phyloP scores from a whole-genome alignment of 345 rosid genomes.

The Clarkia xantiana region DNA sequence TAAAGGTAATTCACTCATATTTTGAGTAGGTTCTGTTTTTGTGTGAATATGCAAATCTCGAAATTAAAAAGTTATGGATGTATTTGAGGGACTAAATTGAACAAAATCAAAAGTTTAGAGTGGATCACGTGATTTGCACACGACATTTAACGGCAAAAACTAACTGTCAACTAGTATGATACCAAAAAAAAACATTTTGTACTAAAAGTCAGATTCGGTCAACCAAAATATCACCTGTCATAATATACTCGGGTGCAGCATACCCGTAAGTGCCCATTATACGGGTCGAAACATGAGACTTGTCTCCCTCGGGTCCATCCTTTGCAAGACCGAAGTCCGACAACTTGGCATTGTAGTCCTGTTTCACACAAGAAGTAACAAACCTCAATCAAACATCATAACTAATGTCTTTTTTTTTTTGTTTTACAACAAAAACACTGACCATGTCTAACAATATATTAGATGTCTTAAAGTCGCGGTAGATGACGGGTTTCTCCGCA shows the following conservation, averaged over 20 bases:
- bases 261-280: conserved; percentile 99
- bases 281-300: conserved; percentile 96
- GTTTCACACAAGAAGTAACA: conserved; percentile 5
- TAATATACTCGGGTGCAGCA: conserved; percentile 94
- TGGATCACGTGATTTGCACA: no score
- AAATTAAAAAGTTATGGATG: no score
- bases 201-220: background rate
- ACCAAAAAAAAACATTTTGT: background rate
- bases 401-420: no score
- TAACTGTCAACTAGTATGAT: no score
- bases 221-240: conserved; percentile 52
- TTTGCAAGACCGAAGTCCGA: conserved; percentile 95
- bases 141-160: no score
- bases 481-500: conserved; percentile 91
- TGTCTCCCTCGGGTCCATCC: conserved; percentile 96
- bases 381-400: no score
- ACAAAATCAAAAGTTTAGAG: no score
- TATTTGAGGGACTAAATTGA: no score
- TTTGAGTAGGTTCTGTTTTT: no score
- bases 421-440: conserved; percentile 4
- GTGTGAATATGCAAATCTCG: no score
- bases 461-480: conserved; percentile 92
- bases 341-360: conserved; percentile 90
- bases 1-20: no score
- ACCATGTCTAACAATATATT: conserved; percentile 83